Base-by-base conservation (phyloP, 2,329 filamentous ascomycete genomes). In the Colletotrichum liriopes region DNA sequence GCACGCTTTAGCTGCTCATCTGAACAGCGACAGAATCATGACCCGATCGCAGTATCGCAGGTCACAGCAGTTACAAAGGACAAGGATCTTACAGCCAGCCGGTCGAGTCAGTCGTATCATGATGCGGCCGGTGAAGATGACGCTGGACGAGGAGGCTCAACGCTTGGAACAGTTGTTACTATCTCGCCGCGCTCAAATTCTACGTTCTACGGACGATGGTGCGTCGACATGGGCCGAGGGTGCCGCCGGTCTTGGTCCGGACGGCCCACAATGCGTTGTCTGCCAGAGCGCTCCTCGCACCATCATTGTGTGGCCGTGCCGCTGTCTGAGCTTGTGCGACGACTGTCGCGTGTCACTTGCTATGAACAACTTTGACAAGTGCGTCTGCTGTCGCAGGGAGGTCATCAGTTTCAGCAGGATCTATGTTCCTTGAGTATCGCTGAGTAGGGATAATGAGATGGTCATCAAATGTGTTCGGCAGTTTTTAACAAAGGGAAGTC, bases 331-430 rank as follows among this genome's bases (percentile, higher is more conserved):
- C 76, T 87, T 98, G 16, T 98, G 96, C 80, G 96, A 99, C 81
- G 96, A 98, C 76, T 98, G 96, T 80, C 89, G 96, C 41, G 93
- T 98, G 45, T 96, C 94, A 54, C 87, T 98, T 74, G 96, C 96
- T 4, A 95, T 97, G 91, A 97, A 98, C 81, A 98, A 98, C 81
- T 98, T 97, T 80, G 94, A 95, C 75, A 97, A 94, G 79, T 99
- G 96, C 80, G 95, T 98, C 49, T 98, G 96, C 78, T 98, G 96
- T 81, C 89, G 96, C 62, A 90, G 94, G 68, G 93, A 96, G 77
- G 94, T 98, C 39, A 90, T 91, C 67, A 96, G 95, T 66, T 98
- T 98, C 82, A 95, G 94, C 76, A 90, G 94, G 76, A 91, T 99
- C 72, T 99, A 93, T 86, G 95, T 98, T 51, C 96, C 96, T 41